phyloP scores from a whole-genome alignment of 441 rosid genomes.

The Corymbia citriodora region DNA sequence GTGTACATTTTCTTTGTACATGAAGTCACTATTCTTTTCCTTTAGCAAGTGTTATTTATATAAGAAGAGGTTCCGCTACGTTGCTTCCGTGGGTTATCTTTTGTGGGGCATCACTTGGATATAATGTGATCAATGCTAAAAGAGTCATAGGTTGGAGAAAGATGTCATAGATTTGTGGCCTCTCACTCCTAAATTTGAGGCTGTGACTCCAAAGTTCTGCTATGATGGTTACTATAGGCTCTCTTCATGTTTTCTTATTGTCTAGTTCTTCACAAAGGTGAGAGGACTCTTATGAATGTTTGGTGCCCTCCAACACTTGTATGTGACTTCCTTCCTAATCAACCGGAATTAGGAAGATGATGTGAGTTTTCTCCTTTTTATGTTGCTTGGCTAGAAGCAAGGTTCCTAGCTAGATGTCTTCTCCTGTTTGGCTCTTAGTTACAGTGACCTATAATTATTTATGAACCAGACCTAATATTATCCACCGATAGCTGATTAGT shows the following conservation, averaged over 20 bases:
- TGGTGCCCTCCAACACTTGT: neutral
- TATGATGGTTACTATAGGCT: neutral
- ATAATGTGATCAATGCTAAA: neutral
- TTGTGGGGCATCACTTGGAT: neutral
- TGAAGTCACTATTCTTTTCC: neutral
- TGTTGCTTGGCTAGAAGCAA: neutral
- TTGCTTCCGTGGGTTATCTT: neutral
- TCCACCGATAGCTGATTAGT: neutral
- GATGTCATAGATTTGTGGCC: neutral
- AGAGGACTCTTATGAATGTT: neutral
- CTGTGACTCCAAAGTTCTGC: neutral
- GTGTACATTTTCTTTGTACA: neutral
- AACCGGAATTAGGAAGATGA: neutral
- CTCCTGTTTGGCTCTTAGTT: neutral
- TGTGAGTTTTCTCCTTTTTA: neutral
- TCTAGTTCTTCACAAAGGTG: neutral
- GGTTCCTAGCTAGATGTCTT: neutral
- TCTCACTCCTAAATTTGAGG: neutral
- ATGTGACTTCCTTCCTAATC: neutral
- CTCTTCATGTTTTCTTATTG: neutral
- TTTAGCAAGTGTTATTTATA: neutral
- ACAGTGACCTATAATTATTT: neutral
- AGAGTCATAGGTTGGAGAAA: neutral
- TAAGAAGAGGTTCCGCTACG: neutral
- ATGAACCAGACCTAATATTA: neutral